Conservation (phyloP, 148 eudicot species). For the Selenicereus undatus region DNA sequence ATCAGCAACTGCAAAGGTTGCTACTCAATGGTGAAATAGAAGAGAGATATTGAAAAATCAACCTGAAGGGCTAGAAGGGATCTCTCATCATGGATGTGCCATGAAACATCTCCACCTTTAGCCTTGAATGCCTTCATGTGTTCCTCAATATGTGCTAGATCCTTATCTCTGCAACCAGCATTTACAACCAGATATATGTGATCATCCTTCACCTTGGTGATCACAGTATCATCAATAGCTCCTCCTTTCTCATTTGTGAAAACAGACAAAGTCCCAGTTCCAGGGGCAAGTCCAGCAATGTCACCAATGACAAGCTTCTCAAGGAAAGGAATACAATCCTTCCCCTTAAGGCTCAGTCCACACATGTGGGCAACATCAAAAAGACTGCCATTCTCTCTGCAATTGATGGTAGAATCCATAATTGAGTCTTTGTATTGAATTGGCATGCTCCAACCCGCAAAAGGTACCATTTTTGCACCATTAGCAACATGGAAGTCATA, state of each 20-base stretch:
- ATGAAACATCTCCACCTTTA: constrained; percentile 93
- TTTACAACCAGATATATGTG: constrained; percentile 91
- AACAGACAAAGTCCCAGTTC: constrained; percentile 81
- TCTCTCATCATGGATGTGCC: constrained; percentile 98
- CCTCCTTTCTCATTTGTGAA: constrained; percentile 98
- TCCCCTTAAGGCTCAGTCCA: constrained; percentile 84
- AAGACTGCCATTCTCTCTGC: constrained; percentile 84
- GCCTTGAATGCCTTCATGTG: constrained; percentile 88
- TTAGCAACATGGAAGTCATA: constrained; percentile 82
- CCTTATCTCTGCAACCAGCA: constrained; percentile 98
- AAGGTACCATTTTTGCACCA: constrained; percentile 99
- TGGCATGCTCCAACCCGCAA: constrained; percentile 99
- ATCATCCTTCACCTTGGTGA: constrained; percentile 87
- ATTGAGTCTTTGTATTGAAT: constrained; percentile 98
- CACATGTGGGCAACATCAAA: constrained; percentile 98
- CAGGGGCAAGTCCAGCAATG: constrained; percentile 85
- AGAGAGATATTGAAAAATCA: constrained; percentile 12
- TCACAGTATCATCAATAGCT: constrained; percentile 85
- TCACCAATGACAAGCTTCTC: constrained; percentile 93
- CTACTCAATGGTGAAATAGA: neutral
- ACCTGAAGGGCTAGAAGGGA: constrained; percentile 98
- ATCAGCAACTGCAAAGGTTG: neutral
- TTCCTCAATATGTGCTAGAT: constrained; percentile 96
- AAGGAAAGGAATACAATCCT: constrained; percentile 82
- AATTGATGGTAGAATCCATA: constrained; percentile 88